Base-by-base conservation (phyloP, 495 filamentous ascomycete genomes). In the Daldinia caldariorum region DNA sequence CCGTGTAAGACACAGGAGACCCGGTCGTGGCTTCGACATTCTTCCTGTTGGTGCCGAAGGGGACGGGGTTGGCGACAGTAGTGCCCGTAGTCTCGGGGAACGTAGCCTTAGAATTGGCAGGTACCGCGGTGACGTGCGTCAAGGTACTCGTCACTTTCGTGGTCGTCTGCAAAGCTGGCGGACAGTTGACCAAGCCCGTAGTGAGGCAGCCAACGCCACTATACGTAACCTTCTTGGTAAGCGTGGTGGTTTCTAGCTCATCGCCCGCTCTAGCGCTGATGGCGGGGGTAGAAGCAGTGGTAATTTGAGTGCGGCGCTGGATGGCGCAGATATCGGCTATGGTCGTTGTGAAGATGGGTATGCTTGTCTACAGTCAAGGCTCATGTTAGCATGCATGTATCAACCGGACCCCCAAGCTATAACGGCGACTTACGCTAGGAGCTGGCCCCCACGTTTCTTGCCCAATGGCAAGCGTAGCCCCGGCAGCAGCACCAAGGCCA, bases 321-420 rank as follows among this genome's bases (percentile, higher is more conserved):
- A 63, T 47, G 16, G 82, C 83, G 71, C 86, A 89, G 1, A 74
- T 69, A 50, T 79, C 77, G 26, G 81, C 78, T 14, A 88, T 64
- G 0, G 81, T 85, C 3, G 85, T 88, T 73, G 84, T 85, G 66
- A 80, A 89, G 59, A 89, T 75, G 0, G 85, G 83, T 18, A 82
- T 79, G 6, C 79, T 79, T 0, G 81, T 84, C 35, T 77, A 74
- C 6, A 37, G 6, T 9, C 26, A 38, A 9, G 20, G 1, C 8
- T 49, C 18, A 20, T 32, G 22, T 67, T 10, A 67, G 64, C 18
- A 55, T 53, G 64, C 18, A 55, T 53, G 4, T 51, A 32, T n/a
- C 8, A 26, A 16, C 34, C 34, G 6, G 26, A 1, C 3, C 3
- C 26, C 26, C 26, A 35, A 35, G 34, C 2, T 10, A 2, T 35